phyloP scores from a whole-genome alignment of 345 rosid genomes.

The Murraya koenigii region DNA sequence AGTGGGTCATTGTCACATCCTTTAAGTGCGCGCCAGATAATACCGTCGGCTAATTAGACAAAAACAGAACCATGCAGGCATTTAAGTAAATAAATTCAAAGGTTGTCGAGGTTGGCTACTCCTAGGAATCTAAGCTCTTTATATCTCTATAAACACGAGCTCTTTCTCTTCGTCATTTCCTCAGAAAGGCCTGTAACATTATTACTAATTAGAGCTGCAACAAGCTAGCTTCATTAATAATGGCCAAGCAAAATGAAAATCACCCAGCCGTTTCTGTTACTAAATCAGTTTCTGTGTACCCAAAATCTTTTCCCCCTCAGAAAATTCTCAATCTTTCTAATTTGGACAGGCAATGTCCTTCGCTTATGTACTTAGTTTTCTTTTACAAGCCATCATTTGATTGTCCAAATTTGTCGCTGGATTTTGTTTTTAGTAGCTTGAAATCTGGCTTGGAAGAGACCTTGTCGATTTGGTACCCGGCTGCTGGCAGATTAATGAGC shows the following conservation, averaged over 20 bases:
- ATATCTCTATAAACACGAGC: slow-evolving; percentile 25
- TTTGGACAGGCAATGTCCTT: slow-evolving; percentile 71
- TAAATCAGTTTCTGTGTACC: slow-evolving; percentile 29
- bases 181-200: slow-evolving; percentile 7
- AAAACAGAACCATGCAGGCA: slow-evolving; percentile 25
- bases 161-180: background rate
- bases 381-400: slow-evolving; percentile 39
- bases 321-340: slow-evolving; percentile 44
- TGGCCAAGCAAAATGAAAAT: slow-evolving; percentile 23
- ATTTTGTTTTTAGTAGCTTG: slow-evolving; percentile 38
- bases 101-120: slow-evolving; percentile 9
- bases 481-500: slow-evolving; percentile 50
- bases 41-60: slow-evolving; percentile 9
- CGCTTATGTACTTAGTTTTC: slow-evolving; percentile 59
- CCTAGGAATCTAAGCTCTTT: slow-evolving; percentile 9
- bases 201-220: background rate
- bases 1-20: slow-evolving; percentile 19
- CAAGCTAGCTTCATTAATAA: slow-evolving; percentile 1
- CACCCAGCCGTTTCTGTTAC: slow-evolving; percentile 22
- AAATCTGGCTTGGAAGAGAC: slow-evolving; percentile 60
- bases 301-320: slow-evolving; percentile 25
- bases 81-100: slow-evolving; percentile 1
- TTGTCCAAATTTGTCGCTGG: slow-evolving; percentile 24
- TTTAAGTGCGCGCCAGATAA: slow-evolving; percentile 30
- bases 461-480: slow-evolving; percentile 52